These are phyloP conservation scores for Podospora sp. DNA, from an alignment of 495 filamentous ascomycete genomes.

Conservation along the genomic window DNA sequence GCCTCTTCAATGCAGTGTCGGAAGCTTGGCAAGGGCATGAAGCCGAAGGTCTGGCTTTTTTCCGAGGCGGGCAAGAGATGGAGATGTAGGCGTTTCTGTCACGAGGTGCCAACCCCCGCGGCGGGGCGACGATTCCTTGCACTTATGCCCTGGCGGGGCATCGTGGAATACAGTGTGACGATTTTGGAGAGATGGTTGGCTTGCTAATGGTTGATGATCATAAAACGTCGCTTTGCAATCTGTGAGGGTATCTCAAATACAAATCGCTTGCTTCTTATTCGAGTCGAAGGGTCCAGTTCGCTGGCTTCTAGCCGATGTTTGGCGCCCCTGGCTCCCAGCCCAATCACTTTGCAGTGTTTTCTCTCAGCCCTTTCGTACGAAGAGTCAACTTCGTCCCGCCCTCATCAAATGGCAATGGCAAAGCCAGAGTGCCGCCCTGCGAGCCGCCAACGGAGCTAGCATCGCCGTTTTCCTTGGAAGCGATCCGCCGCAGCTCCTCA, in stretches of 20 bases:
- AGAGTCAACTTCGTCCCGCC: constrained; percentile 42
- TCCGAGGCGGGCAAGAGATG: no score
- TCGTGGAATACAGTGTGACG: no score
- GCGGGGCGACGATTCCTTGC: no score
- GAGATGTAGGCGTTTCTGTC: no score
- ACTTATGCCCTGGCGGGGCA: no score
- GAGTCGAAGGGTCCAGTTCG: not conserved
- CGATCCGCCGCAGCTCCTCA: constrained; percentile 44
- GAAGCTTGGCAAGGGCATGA: no score
- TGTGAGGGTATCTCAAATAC: not conserved
- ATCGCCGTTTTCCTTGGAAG: constrained; percentile 23
- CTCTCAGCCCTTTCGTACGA: constrained; percentile 51
- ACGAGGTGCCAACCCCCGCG: no score
- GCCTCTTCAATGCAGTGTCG: no score
- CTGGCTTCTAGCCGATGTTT: not conserved
- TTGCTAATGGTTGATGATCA: not conserved
- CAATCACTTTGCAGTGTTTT: constrained; percentile 42
- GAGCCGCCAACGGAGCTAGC: not conserved
- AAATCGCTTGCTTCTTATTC: not conserved
- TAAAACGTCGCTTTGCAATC: not conserved
- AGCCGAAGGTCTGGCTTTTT: no score
- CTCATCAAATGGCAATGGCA: constrained; percentile 45
- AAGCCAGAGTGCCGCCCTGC: constrained; percentile 4
- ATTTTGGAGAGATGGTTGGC: not conserved
- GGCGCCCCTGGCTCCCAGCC: not conserved